A percentile compares a stretch with the other conserved stretches of the same genome.
Evolutionary conservation across 2,329 filamentous ascomycete genomes (phyloP).

Genomic region (Nothophaeocryptopus gaeumannii): DNA sequence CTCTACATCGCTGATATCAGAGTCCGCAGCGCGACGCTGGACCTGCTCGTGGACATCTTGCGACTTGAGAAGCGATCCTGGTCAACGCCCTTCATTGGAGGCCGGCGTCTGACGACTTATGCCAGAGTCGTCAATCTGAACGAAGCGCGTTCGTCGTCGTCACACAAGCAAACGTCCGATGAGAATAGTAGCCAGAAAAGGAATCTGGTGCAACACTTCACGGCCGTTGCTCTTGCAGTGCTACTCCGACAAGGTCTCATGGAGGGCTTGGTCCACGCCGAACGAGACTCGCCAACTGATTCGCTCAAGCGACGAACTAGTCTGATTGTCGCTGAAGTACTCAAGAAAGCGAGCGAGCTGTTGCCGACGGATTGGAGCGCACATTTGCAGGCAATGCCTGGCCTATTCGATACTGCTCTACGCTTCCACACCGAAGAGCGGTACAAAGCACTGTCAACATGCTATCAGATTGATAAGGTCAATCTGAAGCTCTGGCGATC

Average conservation of each 20-base stretch:
- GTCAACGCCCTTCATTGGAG: slow-evolving; percentile 93
- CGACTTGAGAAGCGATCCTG: slow-evolving; percentile 91
- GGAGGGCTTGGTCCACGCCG: slow-evolving; percentile 55
- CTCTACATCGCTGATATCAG: slow-evolving; percentile 57
- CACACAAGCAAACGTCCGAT: slow-evolving; percentile 53
- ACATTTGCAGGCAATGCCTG: slow-evolving; percentile 81
- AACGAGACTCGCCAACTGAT: slow-evolving; percentile 65
- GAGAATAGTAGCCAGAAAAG: slow-evolving; percentile 58
- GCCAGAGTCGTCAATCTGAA: slow-evolving; percentile 87
- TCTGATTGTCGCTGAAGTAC: slow-evolving; percentile 81
- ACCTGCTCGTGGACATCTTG: slow-evolving; percentile 78
- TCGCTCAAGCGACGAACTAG: slow-evolving; percentile 83
- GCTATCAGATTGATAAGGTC: slow-evolving; percentile 97
- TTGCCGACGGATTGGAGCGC: slow-evolving; percentile 79
- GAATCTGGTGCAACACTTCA: slow-evolving; percentile 92
- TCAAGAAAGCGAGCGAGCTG: slow-evolving; percentile 84
- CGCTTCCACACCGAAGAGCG: slow-evolving; percentile 68
- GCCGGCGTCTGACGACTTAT: slow-evolving; percentile 88
- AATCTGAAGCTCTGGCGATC: slow-evolving; percentile 88
- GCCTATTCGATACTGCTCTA: slow-evolving; percentile 74
- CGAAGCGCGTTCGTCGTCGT: slow-evolving; percentile 51
- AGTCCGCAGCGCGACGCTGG: slow-evolving; percentile 74
- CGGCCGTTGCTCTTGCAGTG: slow-evolving; percentile 78
- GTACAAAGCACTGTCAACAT: slow-evolving; percentile 80
- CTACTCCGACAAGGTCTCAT: slow-evolving; percentile 76